Percentiles rank a stretch among this genome's conserved stretches.
Evolutionary conservation across 2,329 filamentous ascomycete genomes (phyloP).

Genomic region (Ciborinia camelliae): DNA sequence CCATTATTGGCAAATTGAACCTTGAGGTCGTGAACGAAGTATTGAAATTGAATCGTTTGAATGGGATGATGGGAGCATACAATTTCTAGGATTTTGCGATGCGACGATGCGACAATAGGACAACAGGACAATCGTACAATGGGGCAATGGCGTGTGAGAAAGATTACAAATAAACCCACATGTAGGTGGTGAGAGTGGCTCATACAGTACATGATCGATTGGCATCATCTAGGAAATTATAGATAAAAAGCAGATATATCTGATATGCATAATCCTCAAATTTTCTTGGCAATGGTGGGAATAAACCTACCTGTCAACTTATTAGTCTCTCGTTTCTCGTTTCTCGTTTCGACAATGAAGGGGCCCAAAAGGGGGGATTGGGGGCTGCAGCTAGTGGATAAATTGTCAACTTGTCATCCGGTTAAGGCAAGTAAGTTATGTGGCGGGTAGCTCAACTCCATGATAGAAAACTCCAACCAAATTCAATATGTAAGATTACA

Average conservation of each 20-base stretch:
- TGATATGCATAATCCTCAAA: conserved; percentile 3
- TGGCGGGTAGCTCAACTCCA: not conserved
- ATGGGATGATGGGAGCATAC: not conserved
- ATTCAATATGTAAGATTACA: too few species aligned
- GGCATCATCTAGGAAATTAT: conserved; percentile 1
- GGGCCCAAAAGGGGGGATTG: not conserved
- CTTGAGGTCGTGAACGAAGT: not conserved
- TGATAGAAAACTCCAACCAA: not conserved
- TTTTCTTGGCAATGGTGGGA: conserved; percentile 4
- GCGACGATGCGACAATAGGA: conserved; percentile 3
- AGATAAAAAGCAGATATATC: not conserved
- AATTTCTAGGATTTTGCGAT: not conserved
- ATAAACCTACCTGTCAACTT: not conserved
- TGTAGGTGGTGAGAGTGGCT: conserved; percentile 1
- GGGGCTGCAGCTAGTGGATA: not conserved
- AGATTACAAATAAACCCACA: conserved; percentile 3
- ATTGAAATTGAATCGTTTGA: too few species aligned
- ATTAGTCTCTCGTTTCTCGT: conserved; percentile 2
- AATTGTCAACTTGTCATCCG: conserved; percentile 20
- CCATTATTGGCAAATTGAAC: conserved; percentile 1
- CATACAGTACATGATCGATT: conserved; percentile 6
- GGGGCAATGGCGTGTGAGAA: too few species aligned
- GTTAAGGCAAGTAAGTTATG: not conserved
- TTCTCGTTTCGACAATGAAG: conserved; percentile 9
- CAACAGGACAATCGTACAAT: not conserved